Evolutionary conservation across 1,284 basidiomycete genomes (phyloP).

Genomic region (Ceratobasidium papillatum): DNA sequence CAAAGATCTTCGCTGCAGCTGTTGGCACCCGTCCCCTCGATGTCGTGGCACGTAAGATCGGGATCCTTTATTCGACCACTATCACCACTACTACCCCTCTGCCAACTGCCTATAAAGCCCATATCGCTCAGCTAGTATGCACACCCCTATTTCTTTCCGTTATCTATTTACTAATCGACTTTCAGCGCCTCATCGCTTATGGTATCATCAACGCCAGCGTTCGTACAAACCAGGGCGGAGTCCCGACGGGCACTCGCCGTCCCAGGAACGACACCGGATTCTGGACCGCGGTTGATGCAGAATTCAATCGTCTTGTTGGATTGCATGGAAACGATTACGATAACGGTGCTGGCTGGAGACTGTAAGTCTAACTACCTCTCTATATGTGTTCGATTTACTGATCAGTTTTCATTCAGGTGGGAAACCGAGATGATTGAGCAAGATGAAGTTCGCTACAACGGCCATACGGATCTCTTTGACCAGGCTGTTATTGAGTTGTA

Average conservation of each 20-base stretch:
- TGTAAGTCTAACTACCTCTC: background rate
- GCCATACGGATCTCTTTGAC: background rate
- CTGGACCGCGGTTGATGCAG: too few species aligned
- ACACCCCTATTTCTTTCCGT: background rate
- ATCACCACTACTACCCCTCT: background rate
- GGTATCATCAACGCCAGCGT: background rate
- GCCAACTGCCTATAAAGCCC: background rate
- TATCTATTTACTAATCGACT: background rate
- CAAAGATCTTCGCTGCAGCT: background rate
- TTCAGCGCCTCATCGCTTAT: background rate
- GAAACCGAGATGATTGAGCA: background rate
- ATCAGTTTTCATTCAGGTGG: background rate
- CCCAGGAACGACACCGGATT: too few species aligned
- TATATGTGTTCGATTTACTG: background rate
- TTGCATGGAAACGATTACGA: too few species aligned
- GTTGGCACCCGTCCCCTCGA: background rate
- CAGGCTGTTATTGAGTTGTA: background rate
- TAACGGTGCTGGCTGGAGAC: too few species aligned
- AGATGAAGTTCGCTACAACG: background rate
- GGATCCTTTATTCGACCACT: background rate
- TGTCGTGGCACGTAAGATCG: background rate
- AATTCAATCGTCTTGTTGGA: too few species aligned
- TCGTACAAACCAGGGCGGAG: too few species aligned
- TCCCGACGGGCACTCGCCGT: too few species aligned
- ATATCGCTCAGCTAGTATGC: background rate